A percentile compares a stretch with the other conserved stretches of the same genome.
Evolutionary conservation across 495 filamentous ascomycete genomes (phyloP).

Genomic region (Aspergillus panamensis): DNA sequence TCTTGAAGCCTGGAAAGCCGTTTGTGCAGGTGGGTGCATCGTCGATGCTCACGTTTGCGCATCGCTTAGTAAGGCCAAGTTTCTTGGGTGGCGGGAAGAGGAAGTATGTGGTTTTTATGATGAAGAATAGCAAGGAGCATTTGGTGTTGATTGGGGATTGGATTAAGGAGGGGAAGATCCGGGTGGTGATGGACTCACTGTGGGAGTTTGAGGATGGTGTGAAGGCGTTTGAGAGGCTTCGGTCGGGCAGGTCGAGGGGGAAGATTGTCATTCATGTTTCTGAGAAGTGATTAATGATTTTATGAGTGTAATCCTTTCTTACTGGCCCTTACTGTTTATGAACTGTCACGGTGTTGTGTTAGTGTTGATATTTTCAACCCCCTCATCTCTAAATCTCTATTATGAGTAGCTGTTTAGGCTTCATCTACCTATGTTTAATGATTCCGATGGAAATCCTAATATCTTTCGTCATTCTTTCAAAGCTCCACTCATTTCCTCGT

Average conservation of each 20-base stretch:
- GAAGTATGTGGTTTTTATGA: conserved; percentile 44
- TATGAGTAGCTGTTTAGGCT: too few species aligned
- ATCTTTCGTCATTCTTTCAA: too few species aligned
- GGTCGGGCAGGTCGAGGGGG: conserved; percentile 57
- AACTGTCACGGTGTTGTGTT: too few species aligned
- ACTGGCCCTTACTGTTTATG: too few species aligned
- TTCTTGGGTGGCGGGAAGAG: conserved; percentile 65
- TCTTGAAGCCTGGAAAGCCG: conserved; percentile 47
- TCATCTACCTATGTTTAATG: too few species aligned
- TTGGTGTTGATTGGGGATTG: conserved; percentile 54
- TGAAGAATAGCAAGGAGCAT: conserved; percentile 42
- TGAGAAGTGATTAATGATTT: too few species aligned
- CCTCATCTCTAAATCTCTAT: too few species aligned
- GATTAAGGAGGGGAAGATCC: conserved; percentile 59
- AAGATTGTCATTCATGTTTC: conserved; percentile 65
- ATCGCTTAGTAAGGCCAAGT: conserved; percentile 43
- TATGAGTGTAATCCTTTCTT: too few species aligned
- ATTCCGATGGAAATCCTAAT: too few species aligned
- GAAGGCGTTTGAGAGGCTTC: conserved; percentile 62
- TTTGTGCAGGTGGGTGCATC: conserved; percentile 58
- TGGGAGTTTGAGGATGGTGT: conserved; percentile 60
- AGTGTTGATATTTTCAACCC: too few species aligned
- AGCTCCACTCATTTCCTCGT: too few species aligned
- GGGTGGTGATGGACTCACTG: conserved; percentile 56
- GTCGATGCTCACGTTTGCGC: conserved; percentile 26